A percentile compares a stretch with the other conserved stretches of the same genome.
Evolutionary conservation across 192 early-diverging fungal species (phyloP).

Genomic region (Backusella parvicylindrica): DNA sequence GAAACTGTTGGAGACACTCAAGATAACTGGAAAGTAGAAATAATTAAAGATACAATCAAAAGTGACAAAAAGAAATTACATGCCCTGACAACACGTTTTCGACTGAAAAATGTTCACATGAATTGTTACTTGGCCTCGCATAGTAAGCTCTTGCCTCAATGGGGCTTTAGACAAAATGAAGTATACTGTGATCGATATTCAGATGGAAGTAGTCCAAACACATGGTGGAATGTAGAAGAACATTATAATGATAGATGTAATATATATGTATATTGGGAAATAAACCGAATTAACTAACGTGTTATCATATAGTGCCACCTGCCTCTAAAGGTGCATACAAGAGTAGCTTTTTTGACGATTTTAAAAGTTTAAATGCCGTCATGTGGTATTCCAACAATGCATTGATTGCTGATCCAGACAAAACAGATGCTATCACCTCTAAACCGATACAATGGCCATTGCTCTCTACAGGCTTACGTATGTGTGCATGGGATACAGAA

Average conservation of each 20-base stretch:
- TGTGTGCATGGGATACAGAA: slow-evolving; percentile 91
- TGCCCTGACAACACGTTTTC: slow-evolving; percentile 79
- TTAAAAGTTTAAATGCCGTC: slow-evolving; percentile 85
- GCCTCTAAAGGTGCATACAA: slow-evolving; percentile 61
- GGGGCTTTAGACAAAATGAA: slow-evolving; percentile 95
- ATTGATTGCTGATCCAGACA: slow-evolving; percentile 87
- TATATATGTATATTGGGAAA: neutral
- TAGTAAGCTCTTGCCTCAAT: slow-evolving; percentile 80
- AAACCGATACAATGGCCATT: slow-evolving; percentile 89
- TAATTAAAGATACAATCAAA: slow-evolving; percentile 63
- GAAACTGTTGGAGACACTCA: slow-evolving; percentile 68
- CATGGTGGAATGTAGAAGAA: slow-evolving; percentile 93
- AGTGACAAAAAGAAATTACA: slow-evolving; percentile 47
- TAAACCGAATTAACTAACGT: neutral
- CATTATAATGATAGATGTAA: slow-evolving; percentile 68
- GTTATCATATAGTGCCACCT: slow-evolving; percentile 51
- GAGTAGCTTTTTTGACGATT: slow-evolving; percentile 77
- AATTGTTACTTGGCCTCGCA: slow-evolving; percentile 78
- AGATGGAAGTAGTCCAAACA: slow-evolving; percentile 53
- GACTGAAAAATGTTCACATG: slow-evolving; percentile 66
- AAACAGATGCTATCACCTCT: slow-evolving; percentile 82
- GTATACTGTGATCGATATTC: slow-evolving; percentile 80
- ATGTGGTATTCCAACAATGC: slow-evolving; percentile 99
- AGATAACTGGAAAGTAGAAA: slow-evolving; percentile 90
- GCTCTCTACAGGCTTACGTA: slow-evolving; percentile 79